Evolutionary conservation across 495 filamentous ascomycete species (phyloP).

Genomic region (Parmelia sp.): DNA sequence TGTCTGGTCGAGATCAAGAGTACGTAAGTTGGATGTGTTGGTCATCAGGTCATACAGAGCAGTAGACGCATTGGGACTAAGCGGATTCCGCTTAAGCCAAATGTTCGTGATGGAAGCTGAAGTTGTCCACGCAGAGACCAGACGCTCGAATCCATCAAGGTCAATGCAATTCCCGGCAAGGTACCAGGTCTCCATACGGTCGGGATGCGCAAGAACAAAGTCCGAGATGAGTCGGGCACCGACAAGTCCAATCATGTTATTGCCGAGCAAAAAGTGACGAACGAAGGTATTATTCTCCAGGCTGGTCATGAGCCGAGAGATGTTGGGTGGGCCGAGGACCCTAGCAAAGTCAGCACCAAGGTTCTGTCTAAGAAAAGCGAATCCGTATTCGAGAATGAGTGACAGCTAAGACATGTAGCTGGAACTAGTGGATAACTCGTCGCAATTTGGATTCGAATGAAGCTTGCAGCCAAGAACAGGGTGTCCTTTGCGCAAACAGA

Average conservation of each 20-base stretch:
- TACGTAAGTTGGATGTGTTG: conserved; percentile 30
- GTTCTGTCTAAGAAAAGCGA: neutral
- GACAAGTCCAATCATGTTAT: conserved; percentile 39
- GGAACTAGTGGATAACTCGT: neutral
- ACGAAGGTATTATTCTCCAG: conserved; percentile 33
- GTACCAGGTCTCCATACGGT: conserved; percentile 41
- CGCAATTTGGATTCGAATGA: neutral
- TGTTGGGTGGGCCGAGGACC: conserved; percentile 34
- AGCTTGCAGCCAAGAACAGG: neutral
- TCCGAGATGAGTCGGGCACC: conserved; percentile 35
- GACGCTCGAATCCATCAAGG: conserved; percentile 23
- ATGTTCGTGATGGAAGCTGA: conserved; percentile 35
- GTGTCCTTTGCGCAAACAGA: neutral
- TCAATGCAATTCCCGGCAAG: conserved; percentile 39
- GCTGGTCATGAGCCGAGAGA: conserved; percentile 31
- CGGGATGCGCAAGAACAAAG: conserved; percentile 31
- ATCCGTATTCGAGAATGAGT: neutral
- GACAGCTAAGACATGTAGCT: neutral
- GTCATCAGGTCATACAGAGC: conserved; percentile 31
- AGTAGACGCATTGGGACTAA: conserved; percentile 26
- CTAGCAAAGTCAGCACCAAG: neutral
- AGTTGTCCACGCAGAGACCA: conserved; percentile 31
- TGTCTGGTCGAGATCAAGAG: conserved; percentile 40
- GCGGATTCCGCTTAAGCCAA: conserved; percentile 45
- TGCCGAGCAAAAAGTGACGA: conserved; percentile 39